Conservation (phyloP, 148 eudicot genomes). For the Selenicereus undatus region DNA sequence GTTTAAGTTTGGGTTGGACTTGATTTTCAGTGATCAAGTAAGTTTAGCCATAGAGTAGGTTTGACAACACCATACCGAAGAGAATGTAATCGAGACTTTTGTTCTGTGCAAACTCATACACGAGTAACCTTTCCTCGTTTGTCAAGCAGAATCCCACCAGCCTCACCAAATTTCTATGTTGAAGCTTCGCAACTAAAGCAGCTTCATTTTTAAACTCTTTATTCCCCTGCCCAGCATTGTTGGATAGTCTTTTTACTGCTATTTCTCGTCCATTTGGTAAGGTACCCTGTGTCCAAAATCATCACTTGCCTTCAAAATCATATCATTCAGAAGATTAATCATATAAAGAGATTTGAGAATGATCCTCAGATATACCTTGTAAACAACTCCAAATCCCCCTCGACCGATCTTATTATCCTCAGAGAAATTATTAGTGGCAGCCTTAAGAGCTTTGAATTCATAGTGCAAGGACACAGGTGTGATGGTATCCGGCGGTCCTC, state of each 20-base stretch:
- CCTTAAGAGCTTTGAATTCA: background rate
- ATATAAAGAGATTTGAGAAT: too few species aligned
- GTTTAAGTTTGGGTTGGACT: too few species aligned
- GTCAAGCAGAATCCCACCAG: constrained; percentile 25
- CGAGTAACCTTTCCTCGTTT: constrained; percentile 12
- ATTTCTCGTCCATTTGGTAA: constrained; percentile 14
- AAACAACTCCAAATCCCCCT: constrained; percentile 26
- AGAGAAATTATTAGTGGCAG: constrained; percentile 23
- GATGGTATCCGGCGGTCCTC: background rate
- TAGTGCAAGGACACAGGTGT: constrained; percentile 16
- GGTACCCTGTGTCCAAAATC: background rate
- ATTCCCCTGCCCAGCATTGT: constrained; percentile 17
- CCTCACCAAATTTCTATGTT: constrained; percentile 24
- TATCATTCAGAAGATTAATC: background rate
- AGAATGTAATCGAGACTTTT: constrained; percentile 23
- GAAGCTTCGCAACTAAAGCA: constrained; percentile 23
- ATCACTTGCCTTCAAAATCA: background rate
- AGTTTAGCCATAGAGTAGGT: too few species aligned
- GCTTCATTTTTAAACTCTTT: constrained; percentile 26
- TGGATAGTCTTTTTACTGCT: constrained; percentile 24
- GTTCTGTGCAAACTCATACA: constrained; percentile 25
- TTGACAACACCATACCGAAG: constrained; percentile 13
- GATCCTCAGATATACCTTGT: constrained; percentile 1
- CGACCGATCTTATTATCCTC: constrained; percentile 13
- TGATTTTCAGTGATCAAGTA: too few species aligned